These are phyloP conservation scores for Tylopilus sp. DNA, from an alignment of 768 basidiomycete species.

Conservation along the genomic window DNA sequence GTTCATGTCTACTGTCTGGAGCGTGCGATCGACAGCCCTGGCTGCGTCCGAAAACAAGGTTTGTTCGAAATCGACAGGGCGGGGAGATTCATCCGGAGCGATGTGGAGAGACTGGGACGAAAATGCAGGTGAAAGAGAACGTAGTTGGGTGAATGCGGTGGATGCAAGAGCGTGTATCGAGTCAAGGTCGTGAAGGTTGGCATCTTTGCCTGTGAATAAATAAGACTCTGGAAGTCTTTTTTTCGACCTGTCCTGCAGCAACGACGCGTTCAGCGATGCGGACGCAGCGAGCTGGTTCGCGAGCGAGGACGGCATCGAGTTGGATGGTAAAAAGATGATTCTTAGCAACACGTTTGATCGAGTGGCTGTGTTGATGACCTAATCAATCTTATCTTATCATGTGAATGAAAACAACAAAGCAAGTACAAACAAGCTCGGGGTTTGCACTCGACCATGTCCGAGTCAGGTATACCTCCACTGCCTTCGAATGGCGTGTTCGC, in stretches of 20 bases:
- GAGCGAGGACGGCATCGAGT: conserved; percentile 59
- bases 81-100: conserved; percentile 15
- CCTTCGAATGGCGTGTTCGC: conserved; percentile 44
- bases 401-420: background rate
- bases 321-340: background rate
- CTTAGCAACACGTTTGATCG: background rate
- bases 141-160: conserved; percentile 75
- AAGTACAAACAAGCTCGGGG: background rate
- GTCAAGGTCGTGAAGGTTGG: conserved; percentile 84
- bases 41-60: conserved; percentile 78
- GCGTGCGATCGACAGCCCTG: conserved; percentile 73
- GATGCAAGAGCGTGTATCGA: conserved; percentile 76
- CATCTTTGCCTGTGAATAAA: conserved; percentile 80
- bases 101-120: conserved; percentile 11
- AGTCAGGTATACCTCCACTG: conserved; percentile 36
- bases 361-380: conserved; percentile 4
- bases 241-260: conserved; percentile 60
- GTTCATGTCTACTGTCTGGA: conserved; percentile 60
- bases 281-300: conserved; percentile 77
- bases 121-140: conserved; percentile 56
- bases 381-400: background rate
- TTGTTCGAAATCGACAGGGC: conserved; percentile 52
- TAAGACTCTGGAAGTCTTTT: conserved; percentile 75
- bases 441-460: background rate
- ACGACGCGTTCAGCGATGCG: conserved; percentile 72